Percentiles rank a stretch among this genome's conserved stretches.
These are phyloP conservation scores for Pythium sp. DNA, from an alignment of 352 stramenopile species.

Conservation along the genomic window DNA sequence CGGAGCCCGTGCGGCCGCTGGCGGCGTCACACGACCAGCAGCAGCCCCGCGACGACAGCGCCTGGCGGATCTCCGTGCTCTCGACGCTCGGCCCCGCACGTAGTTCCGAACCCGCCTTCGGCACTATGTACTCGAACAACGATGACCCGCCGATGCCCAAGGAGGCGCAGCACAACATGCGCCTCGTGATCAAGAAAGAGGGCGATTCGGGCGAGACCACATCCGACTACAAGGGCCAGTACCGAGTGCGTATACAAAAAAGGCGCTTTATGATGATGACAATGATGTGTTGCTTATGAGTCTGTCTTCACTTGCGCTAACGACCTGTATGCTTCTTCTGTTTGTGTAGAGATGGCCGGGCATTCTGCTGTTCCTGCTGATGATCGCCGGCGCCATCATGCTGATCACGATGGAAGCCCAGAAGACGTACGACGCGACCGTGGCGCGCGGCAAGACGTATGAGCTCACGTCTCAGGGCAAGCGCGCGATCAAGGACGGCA, in stretches of 20 bases:
- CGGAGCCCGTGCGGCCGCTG: background rate
- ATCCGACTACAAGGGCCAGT: slow-evolving; percentile 17
- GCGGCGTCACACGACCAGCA: slow-evolving; percentile 2
- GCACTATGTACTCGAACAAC: slow-evolving; percentile 17
- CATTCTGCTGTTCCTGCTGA: slow-evolving; percentile 25
- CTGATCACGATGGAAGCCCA: slow-evolving; percentile 20
- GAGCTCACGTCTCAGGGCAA: slow-evolving; percentile 15
- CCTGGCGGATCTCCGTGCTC: slow-evolving; percentile 20
- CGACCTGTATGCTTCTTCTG: background rate
- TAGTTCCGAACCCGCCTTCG: slow-evolving; percentile 11
- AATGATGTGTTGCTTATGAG: background rate
- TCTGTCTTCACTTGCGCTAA: background rate
- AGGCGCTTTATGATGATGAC: background rate
- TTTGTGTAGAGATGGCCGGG: slow-evolving; percentile 29
- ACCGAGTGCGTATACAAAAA: slow-evolving; percentile 8
- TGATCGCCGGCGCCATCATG: slow-evolving; percentile 18
- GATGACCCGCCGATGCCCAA: slow-evolving; percentile 7
- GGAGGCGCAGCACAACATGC: slow-evolving; percentile 13
- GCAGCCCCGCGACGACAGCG: slow-evolving; percentile 14
- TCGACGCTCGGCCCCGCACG: slow-evolving; percentile 8
- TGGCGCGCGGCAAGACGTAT: slow-evolving; percentile 10
- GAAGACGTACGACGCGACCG: slow-evolving; percentile 8
- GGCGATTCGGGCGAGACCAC: background rate
- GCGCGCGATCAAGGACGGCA: slow-evolving; percentile 26
- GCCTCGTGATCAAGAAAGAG: slow-evolving; percentile 15